Percentiles rank a stretch among this genome's conserved stretches.
Conservation (phyloP, 208 protist genomes). For the Crithidia mellificae region DNA sequence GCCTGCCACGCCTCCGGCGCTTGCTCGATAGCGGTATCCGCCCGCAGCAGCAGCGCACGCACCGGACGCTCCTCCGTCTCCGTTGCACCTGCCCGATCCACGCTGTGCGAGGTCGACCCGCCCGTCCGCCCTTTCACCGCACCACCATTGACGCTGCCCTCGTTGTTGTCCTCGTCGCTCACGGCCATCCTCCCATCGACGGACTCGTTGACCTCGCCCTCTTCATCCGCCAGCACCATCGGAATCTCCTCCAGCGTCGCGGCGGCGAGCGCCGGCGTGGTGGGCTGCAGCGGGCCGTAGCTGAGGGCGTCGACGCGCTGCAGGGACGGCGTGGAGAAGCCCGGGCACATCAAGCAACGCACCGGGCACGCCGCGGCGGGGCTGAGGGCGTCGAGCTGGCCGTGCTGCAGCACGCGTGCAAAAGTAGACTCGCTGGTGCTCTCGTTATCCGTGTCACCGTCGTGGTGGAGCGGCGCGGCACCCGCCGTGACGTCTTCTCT, state of each 20-base stretch:
- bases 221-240: neutral
- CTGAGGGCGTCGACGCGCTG: constrained; percentile 58
- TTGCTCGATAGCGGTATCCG: constrained; percentile 46
- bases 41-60: constrained; percentile 44
- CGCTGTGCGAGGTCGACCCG: neutral
- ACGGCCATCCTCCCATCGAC: neutral
- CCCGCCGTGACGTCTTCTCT: too few species aligned
- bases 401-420: constrained; percentile 10
- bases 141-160: neutral
- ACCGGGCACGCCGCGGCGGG: constrained; percentile 32
- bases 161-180: neutral
- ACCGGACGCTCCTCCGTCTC: neutral
- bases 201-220: too few species aligned
- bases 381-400: constrained; percentile 39
- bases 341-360: constrained; percentile 53
- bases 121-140: too few species aligned
- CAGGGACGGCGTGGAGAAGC: constrained; percentile 57
- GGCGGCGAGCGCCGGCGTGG: neutral
- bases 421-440: constrained; percentile 19
- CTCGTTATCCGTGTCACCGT: neutral
- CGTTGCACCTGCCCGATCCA: neutral
- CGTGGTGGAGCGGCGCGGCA: neutral
- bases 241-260: neutral
- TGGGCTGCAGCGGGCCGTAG: constrained; percentile 49
- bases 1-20: constrained; percentile 22